Evolutionary conservation across 2,329 filamentous ascomycete genomes (phyloP).

Genomic region (Zasmidium citrigriseum): DNA sequence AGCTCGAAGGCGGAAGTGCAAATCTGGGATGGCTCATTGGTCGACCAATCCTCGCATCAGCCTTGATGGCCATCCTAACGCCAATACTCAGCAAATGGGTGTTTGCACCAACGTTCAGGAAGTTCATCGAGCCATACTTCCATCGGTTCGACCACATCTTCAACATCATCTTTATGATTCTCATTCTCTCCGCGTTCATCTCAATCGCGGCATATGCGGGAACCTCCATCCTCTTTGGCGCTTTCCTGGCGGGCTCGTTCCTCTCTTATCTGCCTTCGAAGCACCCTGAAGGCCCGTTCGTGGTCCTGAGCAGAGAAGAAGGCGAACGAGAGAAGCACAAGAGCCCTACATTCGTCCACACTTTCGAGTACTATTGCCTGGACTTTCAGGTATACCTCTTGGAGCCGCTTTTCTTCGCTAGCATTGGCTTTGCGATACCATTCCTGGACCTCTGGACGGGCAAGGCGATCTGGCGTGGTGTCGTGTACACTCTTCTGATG

Average conservation of each 20-base stretch:
- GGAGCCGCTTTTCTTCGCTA: slow-evolving; percentile 35
- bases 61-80: slow-evolving; percentile 25
- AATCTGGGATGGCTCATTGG: slow-evolving; percentile 31
- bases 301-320: slow-evolving; percentile 29
- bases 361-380: slow-evolving; percentile 43
- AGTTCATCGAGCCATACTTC: slow-evolving; percentile 21
- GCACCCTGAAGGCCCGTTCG: slow-evolving; percentile 26
- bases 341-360: slow-evolving; percentile 34
- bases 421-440: slow-evolving; percentile 34
- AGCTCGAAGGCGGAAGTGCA: slow-evolving; percentile 15
- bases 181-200: slow-evolving; percentile 33
- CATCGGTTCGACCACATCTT: slow-evolving; percentile 28
- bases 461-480: slow-evolving; percentile 31
- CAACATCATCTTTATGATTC: slow-evolving; percentile 32
- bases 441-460: slow-evolving; percentile 34
- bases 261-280: slow-evolving; percentile 33
- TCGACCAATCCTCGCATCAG: slow-evolving; percentile 32
- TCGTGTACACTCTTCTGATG: slow-evolving; percentile 34
- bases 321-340: slow-evolving; percentile 32
- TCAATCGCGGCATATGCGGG: slow-evolving; percentile 33
- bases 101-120: slow-evolving; percentile 36
- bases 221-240: slow-evolving; percentile 34
- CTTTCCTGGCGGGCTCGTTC: slow-evolving; percentile 35
- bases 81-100: slow-evolving; percentile 36
- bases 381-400: slow-evolving; percentile 44